phyloP scores from a whole-genome alignment of 2,329 filamentous ascomycete genomes.

The Rutstroemia sp. region DNA sequence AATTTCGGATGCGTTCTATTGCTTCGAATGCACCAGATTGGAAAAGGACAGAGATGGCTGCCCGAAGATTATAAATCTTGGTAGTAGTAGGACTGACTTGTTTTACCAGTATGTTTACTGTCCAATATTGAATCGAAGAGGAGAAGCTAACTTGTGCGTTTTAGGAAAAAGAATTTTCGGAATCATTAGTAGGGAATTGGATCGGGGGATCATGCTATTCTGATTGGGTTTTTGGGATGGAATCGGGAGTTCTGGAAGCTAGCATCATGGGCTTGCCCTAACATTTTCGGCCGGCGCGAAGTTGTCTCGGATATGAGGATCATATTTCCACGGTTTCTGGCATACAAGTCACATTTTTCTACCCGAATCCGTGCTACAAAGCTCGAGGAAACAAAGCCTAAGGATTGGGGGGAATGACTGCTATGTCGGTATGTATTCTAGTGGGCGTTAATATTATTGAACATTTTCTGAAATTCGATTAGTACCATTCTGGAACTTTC shows the following conservation, averaged over 20 bases:
- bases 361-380: too few species aligned
- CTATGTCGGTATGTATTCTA: too few species aligned
- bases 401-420: too few species aligned
- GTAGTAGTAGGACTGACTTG: conserved; percentile 90
- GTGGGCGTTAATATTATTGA: too few species aligned
- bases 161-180: conserved; percentile 60
- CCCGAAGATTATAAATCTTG: conserved; percentile 98
- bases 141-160: conserved; percentile 24
- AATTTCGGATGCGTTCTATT: conserved; percentile 98
- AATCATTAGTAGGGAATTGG: conserved; percentile 39
- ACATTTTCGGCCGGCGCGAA: too few species aligned
- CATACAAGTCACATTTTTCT: too few species aligned
- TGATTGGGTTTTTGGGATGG: conserved; percentile 3
- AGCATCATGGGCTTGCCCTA: too few species aligned
- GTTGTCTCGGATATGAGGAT: too few species aligned
- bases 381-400: too few species aligned
- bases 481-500: too few species aligned
- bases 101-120: conserved; percentile 24
- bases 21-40: conserved; percentile 93
- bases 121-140: conserved; percentile 5
- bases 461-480: too few species aligned
- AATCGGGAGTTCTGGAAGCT: background rate
- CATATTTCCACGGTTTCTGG: too few species aligned
- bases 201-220: conserved; percentile 8
- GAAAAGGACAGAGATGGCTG: conserved; percentile 97